phyloP scores from a whole-genome alignment of 805 yeast species.

The Starmerella asiatica region DNA sequence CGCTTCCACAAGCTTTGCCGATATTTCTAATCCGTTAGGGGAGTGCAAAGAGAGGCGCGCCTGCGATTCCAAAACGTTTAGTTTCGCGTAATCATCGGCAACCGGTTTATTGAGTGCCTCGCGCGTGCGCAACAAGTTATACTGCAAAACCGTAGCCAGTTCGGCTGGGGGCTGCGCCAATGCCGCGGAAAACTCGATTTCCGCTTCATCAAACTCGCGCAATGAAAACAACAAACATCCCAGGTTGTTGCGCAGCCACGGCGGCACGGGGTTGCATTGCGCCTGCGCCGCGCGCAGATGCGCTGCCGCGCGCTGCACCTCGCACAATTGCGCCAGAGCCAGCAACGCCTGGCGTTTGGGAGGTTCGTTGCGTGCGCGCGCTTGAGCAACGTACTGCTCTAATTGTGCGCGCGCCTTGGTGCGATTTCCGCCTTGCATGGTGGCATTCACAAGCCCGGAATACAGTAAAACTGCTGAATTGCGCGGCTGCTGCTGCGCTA shows the following conservation, averaged over 20 bases:
- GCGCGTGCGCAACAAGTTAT: slow-evolving; percentile 63
- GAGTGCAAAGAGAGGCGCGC: slow-evolving; percentile 11
- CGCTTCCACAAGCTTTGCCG: slow-evolving; percentile 35
- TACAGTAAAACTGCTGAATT: slow-evolving; percentile 52
- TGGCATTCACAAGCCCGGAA: slow-evolving; percentile 40
- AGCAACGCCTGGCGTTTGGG: slow-evolving; percentile 51
- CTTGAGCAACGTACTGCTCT: slow-evolving; percentile 55
- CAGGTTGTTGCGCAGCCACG: slow-evolving; percentile 54
- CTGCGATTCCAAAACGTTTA: slow-evolving; percentile 8
- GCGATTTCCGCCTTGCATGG: slow-evolving; percentile 27
- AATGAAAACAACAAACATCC: slow-evolving; percentile 69
- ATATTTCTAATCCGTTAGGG: not conserved
- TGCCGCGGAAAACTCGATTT: slow-evolving; percentile 12
- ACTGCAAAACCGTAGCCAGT: slow-evolving; percentile 36
- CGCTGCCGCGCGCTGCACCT: slow-evolving; percentile 51
- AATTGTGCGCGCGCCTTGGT: slow-evolving; percentile 47
- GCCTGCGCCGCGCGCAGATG: slow-evolving; percentile 51
- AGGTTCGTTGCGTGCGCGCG: slow-evolving; percentile 41
- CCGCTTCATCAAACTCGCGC: slow-evolving; percentile 46
- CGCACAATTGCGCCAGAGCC: slow-evolving; percentile 56
- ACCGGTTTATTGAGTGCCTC: slow-evolving; percentile 37
- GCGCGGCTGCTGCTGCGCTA: slow-evolving; percentile 27
- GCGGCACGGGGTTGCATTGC: slow-evolving; percentile 28
- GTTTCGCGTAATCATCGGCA: slow-evolving; percentile 33
- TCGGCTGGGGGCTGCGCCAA: slow-evolving; percentile 33